A percentile compares a stretch with the other conserved stretches of the same genome.
phyloP scores from a whole-genome alignment of 2,329 filamentous ascomycete species.

The Penicillium decumbens region DNA sequence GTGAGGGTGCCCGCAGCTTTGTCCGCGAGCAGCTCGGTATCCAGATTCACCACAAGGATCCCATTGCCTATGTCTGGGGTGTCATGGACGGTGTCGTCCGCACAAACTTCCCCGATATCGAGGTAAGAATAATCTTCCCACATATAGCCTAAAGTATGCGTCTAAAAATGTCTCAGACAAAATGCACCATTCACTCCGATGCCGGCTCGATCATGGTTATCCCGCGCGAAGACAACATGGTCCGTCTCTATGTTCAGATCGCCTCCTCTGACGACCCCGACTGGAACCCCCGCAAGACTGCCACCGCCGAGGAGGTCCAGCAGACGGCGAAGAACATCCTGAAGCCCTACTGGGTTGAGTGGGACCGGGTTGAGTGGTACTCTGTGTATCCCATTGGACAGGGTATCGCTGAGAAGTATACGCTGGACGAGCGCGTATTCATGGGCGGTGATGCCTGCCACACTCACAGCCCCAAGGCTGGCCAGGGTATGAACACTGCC shows the following conservation, averaged over 20 bases:
- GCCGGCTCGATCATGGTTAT: conserved; percentile 62
- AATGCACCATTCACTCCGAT: conserved; percentile 64
- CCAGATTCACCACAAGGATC: conserved; percentile 59
- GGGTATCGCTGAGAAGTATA: conserved; percentile 61
- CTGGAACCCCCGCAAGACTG: conserved; percentile 58
- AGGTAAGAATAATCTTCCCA: conserved; percentile 36
- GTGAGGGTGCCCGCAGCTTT: conserved; percentile 59
- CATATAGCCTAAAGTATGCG: neutral
- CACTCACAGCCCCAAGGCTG: conserved; percentile 61
- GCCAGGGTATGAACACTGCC: conserved; percentile 61
- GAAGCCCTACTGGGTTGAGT: conserved; percentile 56
- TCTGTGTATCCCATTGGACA: conserved; percentile 64
- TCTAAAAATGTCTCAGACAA: conserved; percentile 46
- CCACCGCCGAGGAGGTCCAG: conserved; percentile 57
- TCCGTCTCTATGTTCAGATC: conserved; percentile 53
- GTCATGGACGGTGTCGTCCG: conserved; percentile 63
- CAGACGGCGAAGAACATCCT: conserved; percentile 55
- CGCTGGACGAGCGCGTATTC: conserved; percentile 60
- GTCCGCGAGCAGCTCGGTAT: conserved; percentile 62
- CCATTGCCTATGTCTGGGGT: conserved; percentile 61
- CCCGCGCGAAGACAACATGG: conserved; percentile 48
- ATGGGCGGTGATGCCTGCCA: conserved; percentile 64
- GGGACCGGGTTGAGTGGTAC: conserved; percentile 63
- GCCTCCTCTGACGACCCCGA: conserved; percentile 59
- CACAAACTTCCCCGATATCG: conserved; percentile 61